A percentile compares a stretch with the other conserved stretches of the same genome.
These are phyloP conservation scores for Rosellinia necatrix DNA, from an alignment of 2,329 filamentous ascomycete genomes.

Conservation along the genomic window DNA sequence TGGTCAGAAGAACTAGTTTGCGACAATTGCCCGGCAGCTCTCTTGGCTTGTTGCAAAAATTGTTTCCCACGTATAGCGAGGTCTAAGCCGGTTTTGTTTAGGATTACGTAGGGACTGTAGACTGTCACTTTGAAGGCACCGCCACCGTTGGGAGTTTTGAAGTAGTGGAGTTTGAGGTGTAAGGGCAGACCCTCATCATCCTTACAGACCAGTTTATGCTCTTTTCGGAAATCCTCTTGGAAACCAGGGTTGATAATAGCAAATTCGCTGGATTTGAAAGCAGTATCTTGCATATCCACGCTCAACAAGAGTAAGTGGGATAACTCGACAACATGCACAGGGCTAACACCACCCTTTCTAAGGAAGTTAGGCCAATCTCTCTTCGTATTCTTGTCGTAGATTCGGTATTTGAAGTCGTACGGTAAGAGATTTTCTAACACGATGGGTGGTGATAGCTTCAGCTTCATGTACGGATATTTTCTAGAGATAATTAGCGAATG, in stretches of 20 bases:
- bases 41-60: conserved; percentile 80
- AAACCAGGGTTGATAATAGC: conserved; percentile 92
- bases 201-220: conserved; percentile 78
- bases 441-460: conserved; percentile 89
- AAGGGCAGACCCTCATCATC: conserved; percentile 81
- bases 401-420: conserved; percentile 98
- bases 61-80: conserved; percentile 88
- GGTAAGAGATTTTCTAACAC: conserved; percentile 94
- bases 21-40: conserved; percentile 80
- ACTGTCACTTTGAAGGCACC: conserved; percentile 96
- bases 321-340: conserved; percentile 94
- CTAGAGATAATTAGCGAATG: conserved; percentile 49
- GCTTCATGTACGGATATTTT: conserved; percentile 90
- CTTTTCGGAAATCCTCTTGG: conserved; percentile 85
- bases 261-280: conserved; percentile 94
- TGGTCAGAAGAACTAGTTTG: conserved; percentile 52
- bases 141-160: conserved; percentile 84
- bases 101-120: conserved; percentile 90
- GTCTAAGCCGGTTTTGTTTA: conserved; percentile 93
- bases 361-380: conserved; percentile 99
- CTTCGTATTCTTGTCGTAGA: conserved; percentile 98
- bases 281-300: conserved; percentile 94
- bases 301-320: conserved; percentile 92
- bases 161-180: conserved; percentile 87
- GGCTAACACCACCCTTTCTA: conserved; percentile 93